Conservation (phyloP, 495 filamentous ascomycete genomes). For the Lichina pygmaea region DNA sequence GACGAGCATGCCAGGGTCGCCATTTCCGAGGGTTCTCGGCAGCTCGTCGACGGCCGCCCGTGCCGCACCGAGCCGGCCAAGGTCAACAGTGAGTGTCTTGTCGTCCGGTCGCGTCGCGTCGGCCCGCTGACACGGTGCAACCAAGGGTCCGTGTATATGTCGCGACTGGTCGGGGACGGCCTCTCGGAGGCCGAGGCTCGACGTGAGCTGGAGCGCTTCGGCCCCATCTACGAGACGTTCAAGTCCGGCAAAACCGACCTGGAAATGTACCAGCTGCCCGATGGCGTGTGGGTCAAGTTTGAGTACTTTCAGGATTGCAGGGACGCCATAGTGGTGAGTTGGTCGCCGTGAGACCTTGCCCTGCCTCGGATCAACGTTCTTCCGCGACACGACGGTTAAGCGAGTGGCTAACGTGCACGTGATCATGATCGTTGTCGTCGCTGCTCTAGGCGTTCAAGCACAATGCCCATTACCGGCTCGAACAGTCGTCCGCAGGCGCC, state of each 20-base stretch:
- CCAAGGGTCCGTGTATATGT: constrained; percentile 23
- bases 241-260: constrained; percentile 9
- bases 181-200: constrained; percentile 18
- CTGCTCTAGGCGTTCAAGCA: no score
- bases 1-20: constrained; percentile 21
- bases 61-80: constrained; percentile 29
- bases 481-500: no score
- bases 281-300: constrained; percentile 24
- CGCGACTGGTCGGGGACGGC: constrained; percentile 13
- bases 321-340: constrained; percentile 12
- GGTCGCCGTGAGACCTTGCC: neutral
- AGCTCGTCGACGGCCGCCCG: constrained; percentile 24
- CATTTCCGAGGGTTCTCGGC: constrained; percentile 17
- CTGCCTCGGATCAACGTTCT: no score
- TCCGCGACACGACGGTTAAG: no score
- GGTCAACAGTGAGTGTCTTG: constrained; percentile 20
- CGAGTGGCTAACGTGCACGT: no score
- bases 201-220: constrained; percentile 15
- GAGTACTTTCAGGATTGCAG: constrained; percentile 14
- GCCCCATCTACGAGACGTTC: constrained; percentile 12
- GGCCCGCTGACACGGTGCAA: neutral
- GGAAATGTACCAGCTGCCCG: constrained; percentile 13
- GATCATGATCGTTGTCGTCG: no score
- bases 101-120: neutral
- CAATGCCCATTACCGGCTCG: no score